Evolutionary conservation across 169 alveolate species (phyloP).

Genomic region (Prorocentrum cordatum): DNA sequence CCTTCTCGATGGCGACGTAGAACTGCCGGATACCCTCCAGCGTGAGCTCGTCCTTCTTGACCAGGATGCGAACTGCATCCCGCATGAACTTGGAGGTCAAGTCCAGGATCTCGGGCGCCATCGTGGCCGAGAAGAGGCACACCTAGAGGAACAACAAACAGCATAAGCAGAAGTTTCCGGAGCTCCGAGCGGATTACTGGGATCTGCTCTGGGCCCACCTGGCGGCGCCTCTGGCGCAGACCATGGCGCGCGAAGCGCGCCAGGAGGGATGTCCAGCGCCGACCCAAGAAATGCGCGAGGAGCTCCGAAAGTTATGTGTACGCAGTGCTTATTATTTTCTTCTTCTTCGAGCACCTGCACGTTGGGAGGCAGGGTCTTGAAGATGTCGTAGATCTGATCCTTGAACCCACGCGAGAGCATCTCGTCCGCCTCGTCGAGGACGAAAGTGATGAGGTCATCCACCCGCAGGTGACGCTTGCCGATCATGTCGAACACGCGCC

Average conservation of each 20-base stretch:
- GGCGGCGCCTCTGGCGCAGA: too few species aligned
- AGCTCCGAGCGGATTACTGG: too few species aligned
- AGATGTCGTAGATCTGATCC: conserved; percentile 75
- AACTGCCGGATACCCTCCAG: conserved; percentile 89
- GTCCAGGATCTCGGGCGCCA: conserved; percentile 54
- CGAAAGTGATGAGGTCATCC: conserved; percentile 88
- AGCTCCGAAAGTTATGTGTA: too few species aligned
- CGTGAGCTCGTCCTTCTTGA: conserved; percentile 80
- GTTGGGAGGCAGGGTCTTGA: conserved; percentile 67
- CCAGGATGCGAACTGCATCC: conserved; percentile 43
- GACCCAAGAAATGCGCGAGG: too few species aligned
- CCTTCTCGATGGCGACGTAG: conserved; percentile 95
- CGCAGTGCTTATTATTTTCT: too few species aligned
- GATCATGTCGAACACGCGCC: conserved; percentile 97
- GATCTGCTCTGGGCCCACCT: too few species aligned
- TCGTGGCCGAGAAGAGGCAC: conserved; percentile 64
- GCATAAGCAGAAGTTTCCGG: too few species aligned
- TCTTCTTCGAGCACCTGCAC: too few species aligned
- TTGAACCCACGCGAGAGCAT: conserved; percentile 97
- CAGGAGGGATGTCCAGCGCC: too few species aligned
- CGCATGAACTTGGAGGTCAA: neutral
- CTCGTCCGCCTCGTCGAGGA: conserved; percentile 99
- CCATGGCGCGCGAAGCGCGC: too few species aligned
- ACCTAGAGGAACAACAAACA: too few species aligned
- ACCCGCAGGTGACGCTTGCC: conserved; percentile 72